Evolutionary conservation across 2,329 filamentous ascomycete genomes (phyloP).

Genomic region (Fusarium graminum): DNA sequence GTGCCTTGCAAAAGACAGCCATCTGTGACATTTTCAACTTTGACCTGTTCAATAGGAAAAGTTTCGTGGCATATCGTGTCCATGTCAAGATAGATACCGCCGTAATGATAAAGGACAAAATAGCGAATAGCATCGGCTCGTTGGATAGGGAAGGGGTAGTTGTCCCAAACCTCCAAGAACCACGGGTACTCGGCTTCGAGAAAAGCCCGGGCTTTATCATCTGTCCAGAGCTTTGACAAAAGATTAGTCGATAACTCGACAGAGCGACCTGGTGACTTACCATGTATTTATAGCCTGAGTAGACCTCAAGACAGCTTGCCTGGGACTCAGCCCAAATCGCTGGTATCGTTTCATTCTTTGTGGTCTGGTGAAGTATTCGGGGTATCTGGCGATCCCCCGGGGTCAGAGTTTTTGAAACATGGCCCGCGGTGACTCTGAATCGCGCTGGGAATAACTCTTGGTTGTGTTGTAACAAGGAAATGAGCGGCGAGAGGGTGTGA

Average conservation of each 20-base stretch:
- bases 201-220: not conserved
- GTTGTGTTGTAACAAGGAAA: not conserved
- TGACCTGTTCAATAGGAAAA: not conserved
- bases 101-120: not conserved
- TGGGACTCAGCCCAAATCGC: not conserved
- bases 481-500: not conserved
- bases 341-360: not conserved
- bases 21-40: not conserved
- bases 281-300: not conserved
- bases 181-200: not conserved
- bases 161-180: not conserved
- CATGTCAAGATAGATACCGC: conserved; percentile 7
- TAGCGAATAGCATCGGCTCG: not conserved
- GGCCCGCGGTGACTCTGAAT: not conserved
- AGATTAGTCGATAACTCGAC: not conserved
- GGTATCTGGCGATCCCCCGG: not conserved
- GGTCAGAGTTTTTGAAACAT: not conserved
- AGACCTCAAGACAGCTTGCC: not conserved
- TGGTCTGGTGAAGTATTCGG: conserved; percentile 3
- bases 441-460: not conserved
- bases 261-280: not conserved
- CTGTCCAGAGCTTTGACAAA: not conserved
- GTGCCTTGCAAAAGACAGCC: not conserved
- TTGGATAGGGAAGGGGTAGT: conserved; percentile 1
- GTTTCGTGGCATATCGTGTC: not conserved